Evolutionary conservation across 805 yeast genomes (phyloP).

Genomic region (Spathaspora boniae): DNA sequence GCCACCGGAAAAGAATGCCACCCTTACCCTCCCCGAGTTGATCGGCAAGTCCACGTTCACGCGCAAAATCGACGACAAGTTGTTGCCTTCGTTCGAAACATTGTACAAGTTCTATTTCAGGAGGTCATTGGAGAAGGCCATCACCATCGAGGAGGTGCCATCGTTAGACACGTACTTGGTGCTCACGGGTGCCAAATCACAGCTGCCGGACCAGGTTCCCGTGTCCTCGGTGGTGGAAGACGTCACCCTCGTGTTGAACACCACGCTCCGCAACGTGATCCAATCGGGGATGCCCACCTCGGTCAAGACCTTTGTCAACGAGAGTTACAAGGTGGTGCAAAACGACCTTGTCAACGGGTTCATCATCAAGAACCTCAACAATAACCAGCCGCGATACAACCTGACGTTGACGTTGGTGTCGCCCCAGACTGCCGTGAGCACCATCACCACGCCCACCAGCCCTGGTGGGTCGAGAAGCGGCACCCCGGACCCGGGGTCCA

Average conservation of each 20-base stretch:
- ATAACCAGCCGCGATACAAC: constrained; percentile 41
- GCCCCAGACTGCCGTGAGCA: constrained; percentile 3
- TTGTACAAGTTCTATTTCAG: constrained; percentile 66
- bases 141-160: constrained; percentile 76
- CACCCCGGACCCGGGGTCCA: constrained; percentile 29
- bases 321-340: constrained; percentile 57
- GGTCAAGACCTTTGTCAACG: constrained; percentile 52
- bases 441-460: constrained; percentile 16
- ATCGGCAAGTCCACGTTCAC: constrained; percentile 53
- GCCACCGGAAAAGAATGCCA: constrained; percentile 30
- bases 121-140: constrained; percentile 77
- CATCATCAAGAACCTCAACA: constrained; percentile 30
- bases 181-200: constrained; percentile 6
- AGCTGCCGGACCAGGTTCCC: constrained; percentile 56
- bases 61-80: constrained; percentile 48
- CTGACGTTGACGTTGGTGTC: constrained; percentile 21
- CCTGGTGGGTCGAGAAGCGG: constrained; percentile 27
- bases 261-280: constrained; percentile 59
- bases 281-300: constrained; percentile 66
- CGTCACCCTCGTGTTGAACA: constrained; percentile 66
- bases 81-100: constrained; percentile 61
- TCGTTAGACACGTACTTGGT: constrained; percentile 37
- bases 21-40: constrained; percentile 46
- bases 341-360: constrained; percentile 59
- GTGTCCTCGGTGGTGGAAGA: constrained; percentile 87